Conservation (phyloP, 2,329 filamentous ascomycete species). For the Colletotrichum sublineola region DNA sequence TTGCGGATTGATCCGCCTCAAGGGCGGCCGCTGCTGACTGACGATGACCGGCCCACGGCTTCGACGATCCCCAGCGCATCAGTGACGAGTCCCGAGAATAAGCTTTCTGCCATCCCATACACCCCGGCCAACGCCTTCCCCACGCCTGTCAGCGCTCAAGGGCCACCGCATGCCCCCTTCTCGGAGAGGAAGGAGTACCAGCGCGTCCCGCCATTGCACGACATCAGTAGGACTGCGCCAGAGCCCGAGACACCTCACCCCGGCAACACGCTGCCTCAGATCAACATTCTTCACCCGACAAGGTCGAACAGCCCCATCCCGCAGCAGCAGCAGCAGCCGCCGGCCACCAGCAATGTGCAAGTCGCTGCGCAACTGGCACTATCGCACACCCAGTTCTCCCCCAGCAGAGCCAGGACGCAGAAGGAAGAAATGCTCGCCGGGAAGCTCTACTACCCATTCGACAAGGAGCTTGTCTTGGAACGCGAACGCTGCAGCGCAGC, state of each 20-base stretch:
- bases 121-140: conserved; percentile 69
- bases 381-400: conserved; percentile 66
- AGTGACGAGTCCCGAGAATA: conserved; percentile 70
- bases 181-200: conserved; percentile 71
- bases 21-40: conserved; percentile 66
- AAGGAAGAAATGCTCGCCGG: conserved; percentile 92
- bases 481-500: conserved; percentile 87
- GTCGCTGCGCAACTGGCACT: conserved; percentile 71
- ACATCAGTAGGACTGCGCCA: conserved; percentile 61
- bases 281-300: conserved; percentile 67
- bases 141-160: conserved; percentile 72
- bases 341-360: conserved; percentile 60
- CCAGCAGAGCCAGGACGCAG: conserved; percentile 68
- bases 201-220: conserved; percentile 72
- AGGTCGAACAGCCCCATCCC: conserved; percentile 63
- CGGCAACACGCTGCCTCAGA: conserved; percentile 66
- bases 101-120: conserved; percentile 70
- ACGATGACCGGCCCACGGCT: conserved; percentile 71
- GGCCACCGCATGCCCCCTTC: conserved; percentile 57
- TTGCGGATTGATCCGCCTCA: conserved; percentile 75
- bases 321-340: conserved; percentile 44
- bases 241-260: conserved; percentile 68
- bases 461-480: conserved; percentile 82
- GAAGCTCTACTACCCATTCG: conserved; percentile 83
- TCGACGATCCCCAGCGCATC: conserved; percentile 71